Conservation (phyloP, 768 basidiomycete genomes). For the Collybia mongolica region DNA sequence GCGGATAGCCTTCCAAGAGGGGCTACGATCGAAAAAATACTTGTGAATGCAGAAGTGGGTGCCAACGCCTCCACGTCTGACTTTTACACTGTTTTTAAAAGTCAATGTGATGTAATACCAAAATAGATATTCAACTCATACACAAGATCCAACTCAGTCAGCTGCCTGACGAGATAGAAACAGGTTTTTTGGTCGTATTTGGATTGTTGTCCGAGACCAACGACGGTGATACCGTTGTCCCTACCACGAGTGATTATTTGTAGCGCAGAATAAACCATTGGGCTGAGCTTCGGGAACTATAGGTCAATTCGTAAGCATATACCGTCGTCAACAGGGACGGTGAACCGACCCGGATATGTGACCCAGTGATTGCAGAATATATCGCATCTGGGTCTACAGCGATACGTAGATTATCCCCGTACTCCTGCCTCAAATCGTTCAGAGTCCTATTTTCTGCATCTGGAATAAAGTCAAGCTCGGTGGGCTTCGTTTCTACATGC, state of each 20-base stretch:
- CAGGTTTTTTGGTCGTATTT: slow-evolving; percentile 89
- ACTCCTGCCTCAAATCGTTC: slow-evolving; percentile 51
- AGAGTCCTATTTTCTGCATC: slow-evolving; percentile 57
- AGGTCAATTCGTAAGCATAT: background rate
- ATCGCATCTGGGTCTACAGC: slow-evolving; percentile 73
- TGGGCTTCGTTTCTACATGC: slow-evolving; percentile 36
- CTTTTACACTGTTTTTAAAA: slow-evolving; percentile 55
- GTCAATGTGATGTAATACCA: background rate
- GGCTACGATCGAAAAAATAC: slow-evolving; percentile 76
- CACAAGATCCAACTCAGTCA: slow-evolving; percentile 74
- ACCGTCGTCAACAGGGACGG: slow-evolving; percentile 1
- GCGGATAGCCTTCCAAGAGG: slow-evolving; percentile 74
- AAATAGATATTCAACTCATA: slow-evolving; percentile 30
- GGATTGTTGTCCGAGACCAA: slow-evolving; percentile 73
- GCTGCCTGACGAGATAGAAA: slow-evolving; percentile 79
- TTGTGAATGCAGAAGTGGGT: slow-evolving; percentile 80
- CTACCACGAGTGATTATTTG: slow-evolving; percentile 84
- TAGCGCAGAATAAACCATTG: slow-evolving; percentile 81
- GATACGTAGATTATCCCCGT: slow-evolving; percentile 68
- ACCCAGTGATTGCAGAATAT: slow-evolving; percentile 81
- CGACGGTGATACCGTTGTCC: slow-evolving; percentile 73
- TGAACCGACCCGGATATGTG: slow-evolving; percentile 71
- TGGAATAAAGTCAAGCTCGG: slow-evolving; percentile 50
- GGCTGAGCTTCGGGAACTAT: slow-evolving; percentile 77
- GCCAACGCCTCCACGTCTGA: slow-evolving; percentile 74